Evolutionary conservation across 208 protist genomes (phyloP), one percentile per base, ranked within the genome.

Genomic region (Lotmaria passim): DNA sequence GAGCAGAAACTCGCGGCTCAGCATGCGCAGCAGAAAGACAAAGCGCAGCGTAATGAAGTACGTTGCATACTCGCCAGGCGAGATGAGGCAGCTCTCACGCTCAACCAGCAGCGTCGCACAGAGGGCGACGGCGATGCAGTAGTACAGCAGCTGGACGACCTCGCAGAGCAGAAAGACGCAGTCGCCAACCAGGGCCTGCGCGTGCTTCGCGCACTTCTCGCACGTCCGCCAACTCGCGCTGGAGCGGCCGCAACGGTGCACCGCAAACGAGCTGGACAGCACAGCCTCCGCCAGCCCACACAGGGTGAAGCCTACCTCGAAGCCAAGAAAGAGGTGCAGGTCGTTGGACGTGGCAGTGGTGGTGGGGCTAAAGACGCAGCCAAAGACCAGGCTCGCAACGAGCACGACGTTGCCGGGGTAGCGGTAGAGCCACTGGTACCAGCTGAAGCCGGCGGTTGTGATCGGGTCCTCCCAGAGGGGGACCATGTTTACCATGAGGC

Each of bases 11-110:
- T 83, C 81, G 7, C 85, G 76, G 14, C 83, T 81, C 31, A 91
- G 68, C 23, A 91, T 53, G 28, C 83, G 85, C 24, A 94, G 71
- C 21, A 94, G 36, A 48, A 94, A 79, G 12, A 78, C 52, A 59
- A 89, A 91, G 34, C 88, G 85, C 24, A 88, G 31, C 5, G 85
- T 86, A 39, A 94, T 75, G 56, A 94, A 87, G 57, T 69, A 87
- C 12, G 80, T 75, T 7, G 88, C 77, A 65, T 91, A 91, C 26
- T 60, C 43, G 8, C 83, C 70, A 10, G 85, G 74, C 4, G 62
- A 69, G 31, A 94, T 79, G 30, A 91, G 57, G 63, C 75, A 87
- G 38, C 61, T 8, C 26, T 66, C 44, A 1, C 60, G 28, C 55
- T 94, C 88, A 12, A 75, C 41, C 3, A 94, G 60, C 39, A 91